Evolutionary conservation across 1,284 basidiomycete species (phyloP), one percentile per base, ranked within the genome.

Genomic region (Xerocomus subilludens): DNA sequence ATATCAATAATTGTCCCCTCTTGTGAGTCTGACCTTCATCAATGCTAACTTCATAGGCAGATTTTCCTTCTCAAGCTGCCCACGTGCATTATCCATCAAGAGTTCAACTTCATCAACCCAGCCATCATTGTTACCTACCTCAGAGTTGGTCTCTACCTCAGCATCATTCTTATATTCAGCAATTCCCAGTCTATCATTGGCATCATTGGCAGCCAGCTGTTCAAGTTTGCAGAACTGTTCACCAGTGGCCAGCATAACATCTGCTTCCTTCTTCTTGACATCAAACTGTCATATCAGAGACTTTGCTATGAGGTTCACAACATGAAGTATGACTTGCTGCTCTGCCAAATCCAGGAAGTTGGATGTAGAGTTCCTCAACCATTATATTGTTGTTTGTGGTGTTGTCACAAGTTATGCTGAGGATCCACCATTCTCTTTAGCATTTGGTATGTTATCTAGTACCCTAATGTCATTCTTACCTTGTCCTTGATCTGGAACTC

Each of bases 401-500:
- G 33, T 67, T 67, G 38, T 67, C 53, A 27, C 53, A 56, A 3
- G 53, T 67, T 1, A 67, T 33, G 25, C 53, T 13, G 14, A 67
- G 36, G 1, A 67, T 64, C 63, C 49, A 27, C 10, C 35, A 45
- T 63, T 7, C 4, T 32, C 3, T 23, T 20, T 23, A 33, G 55
- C 18, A 32, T 32, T 7, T 18, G 27, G 10, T n/a, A 56, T 20
- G 7, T 56, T 23, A 20, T 56, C 55, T 30, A 18, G 30, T 32
- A 56, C 33, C 8, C 30, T 6, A 21, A 30, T 30, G n/a, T 11
- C n/a, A 8, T 33, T n/a, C n/a, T 27, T n/a, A 73, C 72, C 72
- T 70, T 73, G 5, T 69, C 72, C 45, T 10, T 14, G 33, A 73
- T 27, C 6, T 64, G 35, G 59, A 74, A 74, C 32, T 56, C 64